Conservation (phyloP, 176 grass and related monocot genomes). For the Chrysopogon serrulatus region DNA sequence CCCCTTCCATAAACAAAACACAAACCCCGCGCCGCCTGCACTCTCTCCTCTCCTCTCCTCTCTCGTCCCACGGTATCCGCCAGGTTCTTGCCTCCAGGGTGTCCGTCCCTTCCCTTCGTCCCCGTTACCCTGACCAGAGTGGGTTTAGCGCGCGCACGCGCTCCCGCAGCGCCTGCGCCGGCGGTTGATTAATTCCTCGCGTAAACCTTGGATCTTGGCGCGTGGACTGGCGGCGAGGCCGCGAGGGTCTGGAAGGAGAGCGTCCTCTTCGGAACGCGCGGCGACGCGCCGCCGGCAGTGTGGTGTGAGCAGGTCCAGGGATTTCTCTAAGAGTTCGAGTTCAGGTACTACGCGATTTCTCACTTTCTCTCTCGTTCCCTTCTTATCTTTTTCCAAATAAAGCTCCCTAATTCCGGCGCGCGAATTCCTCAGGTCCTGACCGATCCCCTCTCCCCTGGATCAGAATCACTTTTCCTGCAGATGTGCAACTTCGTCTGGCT, state of each 20-base stretch:
- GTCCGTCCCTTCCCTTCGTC: background rate
- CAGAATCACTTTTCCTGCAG: background rate
- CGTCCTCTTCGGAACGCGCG: background rate
- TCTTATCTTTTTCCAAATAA: background rate
- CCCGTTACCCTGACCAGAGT: background rate
- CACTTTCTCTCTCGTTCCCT: accelerated
- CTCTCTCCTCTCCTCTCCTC: background rate
- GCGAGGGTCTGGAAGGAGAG: background rate
- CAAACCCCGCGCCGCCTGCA: background rate
- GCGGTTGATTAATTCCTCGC: background rate
- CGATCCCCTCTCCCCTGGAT: background rate
- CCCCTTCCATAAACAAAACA: constrained; percentile 1
- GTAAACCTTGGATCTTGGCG: background rate
- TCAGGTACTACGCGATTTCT: background rate
- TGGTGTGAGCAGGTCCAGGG: background rate
- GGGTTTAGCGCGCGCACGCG: background rate
- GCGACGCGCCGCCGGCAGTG: no score
- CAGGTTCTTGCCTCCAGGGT: background rate
- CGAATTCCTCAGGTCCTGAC: background rate
- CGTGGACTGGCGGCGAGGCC: background rate
- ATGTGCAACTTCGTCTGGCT: constrained; percentile 64
- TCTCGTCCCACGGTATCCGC: background rate
- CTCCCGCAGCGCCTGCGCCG: no score
- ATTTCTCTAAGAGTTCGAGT: background rate
- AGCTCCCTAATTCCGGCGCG: background rate